phyloP scores from a whole-genome alignment of 2,329 filamentous ascomycete genomes.

The Cadophora gregata region DNA sequence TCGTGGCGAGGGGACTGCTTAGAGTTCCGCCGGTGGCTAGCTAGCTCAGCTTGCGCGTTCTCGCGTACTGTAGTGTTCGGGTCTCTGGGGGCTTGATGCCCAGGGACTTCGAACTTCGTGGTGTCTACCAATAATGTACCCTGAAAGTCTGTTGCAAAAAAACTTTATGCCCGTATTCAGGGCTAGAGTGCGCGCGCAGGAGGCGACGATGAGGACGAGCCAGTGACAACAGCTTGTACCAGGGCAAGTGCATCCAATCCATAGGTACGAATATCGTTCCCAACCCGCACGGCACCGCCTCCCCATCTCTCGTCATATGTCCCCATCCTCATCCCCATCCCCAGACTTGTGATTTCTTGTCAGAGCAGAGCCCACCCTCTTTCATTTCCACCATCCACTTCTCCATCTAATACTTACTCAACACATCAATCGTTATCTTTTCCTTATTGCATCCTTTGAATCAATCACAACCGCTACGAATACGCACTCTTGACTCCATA shows the following conservation, averaged over 20 bases:
- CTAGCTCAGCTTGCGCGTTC: slow-evolving; percentile 15
- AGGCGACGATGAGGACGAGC: slow-evolving; percentile 3
- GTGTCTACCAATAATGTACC: neutral
- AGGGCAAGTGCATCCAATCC: neutral
- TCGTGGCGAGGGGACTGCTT: slow-evolving; percentile 5
- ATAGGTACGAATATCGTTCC: slow-evolving; percentile 4
- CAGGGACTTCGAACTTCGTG: neutral
- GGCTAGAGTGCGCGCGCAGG: slow-evolving; percentile 7
- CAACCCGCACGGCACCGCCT: slow-evolving; percentile 12
- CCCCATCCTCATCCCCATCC: neutral
- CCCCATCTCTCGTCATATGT: slow-evolving; percentile 1
- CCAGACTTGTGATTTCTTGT: slow-evolving; percentile 7
- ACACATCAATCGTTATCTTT: slow-evolving; percentile 20
- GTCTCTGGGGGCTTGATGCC: neutral
- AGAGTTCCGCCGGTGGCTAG: slow-evolving; percentile 9
- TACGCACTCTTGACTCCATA: neutral
- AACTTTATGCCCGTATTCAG: slow-evolving; percentile 21
- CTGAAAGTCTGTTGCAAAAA: slow-evolving; percentile 8
- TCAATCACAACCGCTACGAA: slow-evolving; percentile 8
- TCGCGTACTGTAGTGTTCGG: neutral
- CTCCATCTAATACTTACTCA: slow-evolving; percentile 14
- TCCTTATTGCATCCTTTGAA: slow-evolving; percentile 8
- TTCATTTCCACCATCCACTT: slow-evolving; percentile 11
- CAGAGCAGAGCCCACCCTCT: slow-evolving; percentile 1
- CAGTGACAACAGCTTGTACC: slow-evolving; percentile 2